Conservation (phyloP, 257 asterid species). For the Plantago major region DNA sequence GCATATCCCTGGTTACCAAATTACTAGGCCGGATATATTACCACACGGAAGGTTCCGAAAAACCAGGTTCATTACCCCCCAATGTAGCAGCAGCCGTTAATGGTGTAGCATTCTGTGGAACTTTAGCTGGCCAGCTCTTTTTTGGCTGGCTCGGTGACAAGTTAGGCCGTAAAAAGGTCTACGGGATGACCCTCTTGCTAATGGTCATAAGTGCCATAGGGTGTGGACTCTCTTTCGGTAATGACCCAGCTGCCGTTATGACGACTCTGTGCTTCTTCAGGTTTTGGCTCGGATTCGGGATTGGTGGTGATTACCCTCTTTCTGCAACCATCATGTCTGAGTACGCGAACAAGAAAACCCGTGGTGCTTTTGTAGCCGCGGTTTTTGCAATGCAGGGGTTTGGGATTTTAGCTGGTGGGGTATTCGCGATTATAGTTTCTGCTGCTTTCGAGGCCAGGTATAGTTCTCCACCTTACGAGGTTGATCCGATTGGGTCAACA, state of each 20-base stretch:
- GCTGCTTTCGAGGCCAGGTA: conserved; percentile 29
- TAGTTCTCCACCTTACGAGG: conserved; percentile 41
- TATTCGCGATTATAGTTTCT: conserved; percentile 39
- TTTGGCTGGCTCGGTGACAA: conserved; percentile 67
- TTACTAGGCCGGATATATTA: conserved; percentile 63
- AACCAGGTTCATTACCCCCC: conserved; percentile 60
- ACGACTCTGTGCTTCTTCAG: conserved; percentile 57
- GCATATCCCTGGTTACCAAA: conserved; percentile 62
- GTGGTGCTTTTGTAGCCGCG: conserved; percentile 59
- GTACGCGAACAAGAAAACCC: conserved; percentile 57
- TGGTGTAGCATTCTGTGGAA: conserved; percentile 60
- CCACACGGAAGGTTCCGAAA: conserved; percentile 36
- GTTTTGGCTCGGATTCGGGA: conserved; percentile 66
- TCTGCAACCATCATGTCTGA: conserved; percentile 79
- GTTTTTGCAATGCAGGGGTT: conserved; percentile 72
- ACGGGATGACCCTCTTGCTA: conserved; percentile 49
- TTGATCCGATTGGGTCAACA: conserved; percentile 42
- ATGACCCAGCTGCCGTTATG: conserved; percentile 35
- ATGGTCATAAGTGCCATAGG: conserved; percentile 48
- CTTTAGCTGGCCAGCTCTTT: conserved; percentile 57
- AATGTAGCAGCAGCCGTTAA: conserved; percentile 51
- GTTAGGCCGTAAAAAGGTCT: conserved; percentile 50
- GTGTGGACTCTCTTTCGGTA: conserved; percentile 51
- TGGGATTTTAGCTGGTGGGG: conserved; percentile 51
- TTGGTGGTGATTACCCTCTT: conserved; percentile 62